A percentile compares a stretch with the other conserved stretches of the same genome.
phyloP scores from a whole-genome alignment of 2,329 filamentous ascomycete species.

The Hysterium pulicare region DNA sequence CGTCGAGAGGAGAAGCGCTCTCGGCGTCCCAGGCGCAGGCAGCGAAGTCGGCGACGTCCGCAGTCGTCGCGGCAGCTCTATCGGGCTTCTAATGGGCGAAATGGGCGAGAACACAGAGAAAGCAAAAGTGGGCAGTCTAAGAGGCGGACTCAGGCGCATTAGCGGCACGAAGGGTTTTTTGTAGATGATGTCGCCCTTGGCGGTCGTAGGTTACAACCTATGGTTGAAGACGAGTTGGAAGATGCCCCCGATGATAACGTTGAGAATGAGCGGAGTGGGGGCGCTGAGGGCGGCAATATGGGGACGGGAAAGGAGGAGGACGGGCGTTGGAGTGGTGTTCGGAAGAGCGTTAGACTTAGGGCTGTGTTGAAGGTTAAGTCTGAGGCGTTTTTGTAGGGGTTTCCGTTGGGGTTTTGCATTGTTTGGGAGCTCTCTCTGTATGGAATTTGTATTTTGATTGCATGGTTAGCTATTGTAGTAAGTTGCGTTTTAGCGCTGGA shows the following conservation, averaged over 20 bases:
- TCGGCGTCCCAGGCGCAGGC: constrained; percentile 32
- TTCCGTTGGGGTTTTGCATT: background rate
- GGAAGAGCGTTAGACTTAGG: background rate
- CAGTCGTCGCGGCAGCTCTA: constrained; percentile 43
- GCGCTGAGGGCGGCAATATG: constrained; percentile 4
- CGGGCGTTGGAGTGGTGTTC: background rate
- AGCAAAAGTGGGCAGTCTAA: constrained; percentile 30
- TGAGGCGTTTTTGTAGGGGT: constrained; percentile 3
- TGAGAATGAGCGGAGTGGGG: background rate
- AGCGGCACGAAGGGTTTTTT: constrained; percentile 51
- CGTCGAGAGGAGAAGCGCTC: constrained; percentile 52
- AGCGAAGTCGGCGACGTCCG: constrained; percentile 43
- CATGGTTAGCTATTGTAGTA: too few relatives aligned
- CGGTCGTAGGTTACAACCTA: constrained; percentile 5
- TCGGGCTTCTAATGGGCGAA: constrained; percentile 37
- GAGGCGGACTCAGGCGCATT: constrained; percentile 40
- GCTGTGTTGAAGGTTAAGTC: constrained; percentile 1
- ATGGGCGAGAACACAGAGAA: constrained; percentile 33
- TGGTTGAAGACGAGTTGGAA: constrained; percentile 15
- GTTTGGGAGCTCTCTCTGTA: too few relatives aligned
- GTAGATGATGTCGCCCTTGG: constrained; percentile 31
- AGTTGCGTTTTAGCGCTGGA: too few relatives aligned
- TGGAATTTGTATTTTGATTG: too few relatives aligned
- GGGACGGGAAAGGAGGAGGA: background rate
- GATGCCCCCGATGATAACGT: constrained; percentile 2